Base-by-base conservation (phyloP, 2,329 filamentous ascomycete genomes). In the Metarhizium guizhouense region DNA sequence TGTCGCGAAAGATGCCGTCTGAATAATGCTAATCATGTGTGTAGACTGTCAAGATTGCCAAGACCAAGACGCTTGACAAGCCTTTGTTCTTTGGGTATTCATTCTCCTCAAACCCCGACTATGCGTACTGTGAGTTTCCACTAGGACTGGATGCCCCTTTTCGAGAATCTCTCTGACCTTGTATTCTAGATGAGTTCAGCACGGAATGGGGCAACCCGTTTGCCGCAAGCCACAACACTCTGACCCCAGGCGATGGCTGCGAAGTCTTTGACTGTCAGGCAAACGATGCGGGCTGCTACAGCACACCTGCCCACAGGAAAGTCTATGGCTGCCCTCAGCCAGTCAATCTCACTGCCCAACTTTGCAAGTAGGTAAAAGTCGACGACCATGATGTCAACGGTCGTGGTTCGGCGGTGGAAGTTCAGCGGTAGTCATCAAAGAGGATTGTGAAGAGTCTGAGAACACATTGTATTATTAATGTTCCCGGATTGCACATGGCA, bases 31-130 rank as follows among this genome's bases (percentile, higher is more conserved):
- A 47, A 18, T 6, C 30, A 14, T 13, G 18, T 16, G 8, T 54
- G 3, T 51, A 73, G 72, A 74, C 73, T 51, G 61, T 75, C 49
- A 75, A 75, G 65, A 65, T 75, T 54, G 70, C 68, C 38, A 72
- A 61, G 43, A 69, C 64, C 59, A 71, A 65, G 64, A 69, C 67
- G 25, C 67, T 75, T 6, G 59, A 58, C 52, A 60, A 51, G 29
- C 72, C 72, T 1, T 67, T 75, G 5, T 74, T 74, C 65, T 70
- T 74, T 57, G 72, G 72, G 50, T 75, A 75, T 62, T 74, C 72
- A 0, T 74, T 72, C 58, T 61, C 61, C 51, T 53, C 56, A 2
- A 67, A 65, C 60, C 68, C 69, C 5, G 58, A 72, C 63, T 68
- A 70, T 42, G 69, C 67, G 53, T 75, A 74, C 64, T 75, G 70